Conservation (phyloP, 2,329 filamentous ascomycete genomes). For the Metarhizium robertsii region DNA sequence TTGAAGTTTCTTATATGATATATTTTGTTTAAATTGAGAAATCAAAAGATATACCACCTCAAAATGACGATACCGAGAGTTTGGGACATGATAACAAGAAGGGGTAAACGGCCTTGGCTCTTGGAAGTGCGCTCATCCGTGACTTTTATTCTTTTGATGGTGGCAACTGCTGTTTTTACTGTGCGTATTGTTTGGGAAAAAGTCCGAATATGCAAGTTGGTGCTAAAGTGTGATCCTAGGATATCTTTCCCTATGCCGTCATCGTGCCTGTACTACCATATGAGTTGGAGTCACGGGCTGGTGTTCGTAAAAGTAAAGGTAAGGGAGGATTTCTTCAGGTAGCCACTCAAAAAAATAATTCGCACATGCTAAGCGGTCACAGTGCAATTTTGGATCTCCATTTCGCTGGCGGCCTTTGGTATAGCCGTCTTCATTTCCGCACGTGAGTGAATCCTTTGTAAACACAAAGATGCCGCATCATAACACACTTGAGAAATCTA, state of each 20-base stretch:
- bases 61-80: conserved; percentile 10
- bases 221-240: conserved; percentile 11
- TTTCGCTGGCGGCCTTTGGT: conserved; percentile 24
- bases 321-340: neutral
- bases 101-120: conserved; percentile 16
- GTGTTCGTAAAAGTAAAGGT: conserved; percentile 14
- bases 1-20: neutral
- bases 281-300: conserved; percentile 17
- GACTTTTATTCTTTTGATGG: conserved; percentile 21
- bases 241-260: conserved; percentile 25
- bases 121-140: conserved; percentile 22
- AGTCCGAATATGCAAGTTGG: neutral
- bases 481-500: neutral
- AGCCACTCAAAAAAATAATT: neutral
- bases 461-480: neutral
- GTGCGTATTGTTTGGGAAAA: conserved; percentile 9
- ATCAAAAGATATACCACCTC: neutral
- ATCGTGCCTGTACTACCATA: conserved; percentile 25
- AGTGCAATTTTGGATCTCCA: conserved; percentile 27
- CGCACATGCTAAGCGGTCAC: neutral
- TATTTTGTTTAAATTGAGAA: neutral
- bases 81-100: conserved; percentile 8
- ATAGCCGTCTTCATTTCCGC: conserved; percentile 20
- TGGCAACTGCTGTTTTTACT: conserved; percentile 25
- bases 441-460: conserved; percentile 13